Percentiles rank a stretch among this genome's conserved stretches.
phyloP scores from a whole-genome alignment of 495 filamentous ascomycete species.

The Trichoderma orchidacearum region DNA sequence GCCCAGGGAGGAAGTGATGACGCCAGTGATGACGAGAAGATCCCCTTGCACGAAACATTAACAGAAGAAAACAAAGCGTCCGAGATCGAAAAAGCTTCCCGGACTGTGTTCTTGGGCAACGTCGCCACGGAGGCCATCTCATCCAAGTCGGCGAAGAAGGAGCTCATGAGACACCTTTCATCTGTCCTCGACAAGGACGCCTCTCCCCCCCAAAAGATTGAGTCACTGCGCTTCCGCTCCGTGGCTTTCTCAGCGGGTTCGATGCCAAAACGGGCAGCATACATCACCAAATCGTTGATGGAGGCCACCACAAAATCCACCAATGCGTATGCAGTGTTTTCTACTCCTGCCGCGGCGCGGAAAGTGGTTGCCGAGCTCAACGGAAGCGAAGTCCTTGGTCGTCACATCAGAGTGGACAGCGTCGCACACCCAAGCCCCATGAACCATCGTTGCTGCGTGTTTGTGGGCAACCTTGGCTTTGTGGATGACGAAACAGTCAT shows the following conservation, averaged over 20 bases:
- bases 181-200: constrained; percentile 32
- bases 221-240: constrained; percentile 87
- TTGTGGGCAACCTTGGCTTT: constrained; percentile 92
- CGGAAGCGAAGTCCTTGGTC: constrained; percentile 67
- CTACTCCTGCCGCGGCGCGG: constrained; percentile 53
- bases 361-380: constrained; percentile 69
- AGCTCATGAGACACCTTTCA: constrained; percentile 51
- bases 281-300: constrained; percentile 67
- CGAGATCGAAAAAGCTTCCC: constrained; percentile 72
- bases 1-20: constrained; percentile 15
- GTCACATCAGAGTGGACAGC: constrained; percentile 81
- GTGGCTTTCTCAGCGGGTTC: constrained; percentile 61
- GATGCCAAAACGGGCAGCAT: constrained; percentile 85
- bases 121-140: constrained; percentile 71
- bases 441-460: constrained; percentile 83
- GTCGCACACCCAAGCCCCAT: constrained; percentile 74
- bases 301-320: constrained; percentile 81
- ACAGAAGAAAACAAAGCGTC: constrained; percentile 23
- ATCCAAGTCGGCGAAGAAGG: constrained; percentile 66
- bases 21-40: constrained; percentile 16
- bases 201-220: constrained; percentile 47
- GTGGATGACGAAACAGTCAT: constrained; percentile 68
- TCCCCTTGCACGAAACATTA: constrained; percentile 36
- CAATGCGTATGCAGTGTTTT: constrained; percentile 89
- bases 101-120: constrained; percentile 90